Conservation (phyloP, 805 yeast species). For the Saturnispora dispora region DNA sequence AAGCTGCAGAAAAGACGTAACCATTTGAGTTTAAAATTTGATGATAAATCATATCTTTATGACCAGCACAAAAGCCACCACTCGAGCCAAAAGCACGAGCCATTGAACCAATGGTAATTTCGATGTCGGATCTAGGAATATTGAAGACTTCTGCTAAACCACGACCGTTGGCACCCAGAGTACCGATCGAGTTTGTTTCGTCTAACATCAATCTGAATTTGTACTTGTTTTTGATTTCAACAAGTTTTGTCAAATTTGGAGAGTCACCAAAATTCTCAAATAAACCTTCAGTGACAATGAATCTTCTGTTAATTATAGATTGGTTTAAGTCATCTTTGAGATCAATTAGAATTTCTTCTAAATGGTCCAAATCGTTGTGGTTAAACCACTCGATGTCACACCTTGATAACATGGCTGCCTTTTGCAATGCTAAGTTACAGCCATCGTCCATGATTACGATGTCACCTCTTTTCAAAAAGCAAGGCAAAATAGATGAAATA, state of each 20-base stretch:
- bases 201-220: conserved; percentile 84
- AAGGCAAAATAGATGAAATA: conserved; percentile 80
- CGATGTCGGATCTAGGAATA: conserved; percentile 62
- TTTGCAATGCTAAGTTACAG: conserved; percentile 68
- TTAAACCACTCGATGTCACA: conserved; percentile 75
- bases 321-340: conserved; percentile 50
- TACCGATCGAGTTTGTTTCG: conserved; percentile 81
- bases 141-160: conserved; percentile 73
- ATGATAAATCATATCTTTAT: conserved; percentile 72
- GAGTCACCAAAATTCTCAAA: conserved; percentile 36
- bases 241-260: conserved; percentile 47
- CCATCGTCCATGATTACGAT: conserved; percentile 80
- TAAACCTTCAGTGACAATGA: conserved; percentile 80
- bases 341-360: conserved; percentile 59
- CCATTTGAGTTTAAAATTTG: conserved; percentile 87
- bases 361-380: conserved; percentile 81
- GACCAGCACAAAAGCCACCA: conserved; percentile 94
- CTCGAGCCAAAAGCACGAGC: conserved; percentile 74
- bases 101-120: conserved; percentile 80
- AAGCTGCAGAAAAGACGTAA: conserved; percentile 87
- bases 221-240: conserved; percentile 68
- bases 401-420: conserved; percentile 79
- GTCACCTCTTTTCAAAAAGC: conserved; percentile 93
- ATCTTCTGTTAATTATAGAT: conserved; percentile 81
- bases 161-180: conserved; percentile 74